Conservation (phyloP, 2,329 filamentous ascomycete genomes). For the Ascochyta rabiei region DNA sequence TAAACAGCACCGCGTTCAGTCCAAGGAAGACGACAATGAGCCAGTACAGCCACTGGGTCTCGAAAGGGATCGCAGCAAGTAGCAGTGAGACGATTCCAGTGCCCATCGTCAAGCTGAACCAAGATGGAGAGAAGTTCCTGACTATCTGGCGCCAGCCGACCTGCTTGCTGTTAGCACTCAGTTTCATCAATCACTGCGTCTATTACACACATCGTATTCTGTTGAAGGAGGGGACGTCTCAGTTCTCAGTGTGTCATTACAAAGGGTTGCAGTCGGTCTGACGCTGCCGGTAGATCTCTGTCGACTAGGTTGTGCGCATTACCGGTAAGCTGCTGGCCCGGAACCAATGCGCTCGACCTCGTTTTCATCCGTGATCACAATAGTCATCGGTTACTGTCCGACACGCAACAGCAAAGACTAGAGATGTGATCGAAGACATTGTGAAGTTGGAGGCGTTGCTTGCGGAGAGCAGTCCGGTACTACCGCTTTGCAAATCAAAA, state of each 20-base stretch:
- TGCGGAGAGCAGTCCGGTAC: constrained; percentile 5
- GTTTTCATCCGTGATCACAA: constrained; percentile 35
- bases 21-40: constrained; percentile 66
- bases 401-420: not conserved
- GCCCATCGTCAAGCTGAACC: constrained; percentile 59
- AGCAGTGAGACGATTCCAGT: constrained; percentile 71
- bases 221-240: constrained; percentile 9
- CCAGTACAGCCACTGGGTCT: constrained; percentile 62
- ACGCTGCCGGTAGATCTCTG: constrained; percentile 19
- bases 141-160: constrained; percentile 46
- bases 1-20: constrained; percentile 65
- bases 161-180: constrained; percentile 11
- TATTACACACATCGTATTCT: constrained; percentile 35
- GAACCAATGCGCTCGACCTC: constrained; percentile 34
- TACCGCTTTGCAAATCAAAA: not conserved
- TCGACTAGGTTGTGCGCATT: constrained; percentile 20
- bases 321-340: constrained; percentile 27
- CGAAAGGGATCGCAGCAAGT: constrained; percentile 66
- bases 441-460: not conserved
- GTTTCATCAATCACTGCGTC: too few relatives aligned
- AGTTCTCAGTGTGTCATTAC: not conserved
- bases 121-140: constrained; percentile 47
- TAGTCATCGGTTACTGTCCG: not conserved
- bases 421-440: not conserved
- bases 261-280: constrained; percentile 3